These are phyloP conservation scores for Trapa bicornis DNA, from an alignment of 345 rosid species.

Conservation along the genomic window DNA sequence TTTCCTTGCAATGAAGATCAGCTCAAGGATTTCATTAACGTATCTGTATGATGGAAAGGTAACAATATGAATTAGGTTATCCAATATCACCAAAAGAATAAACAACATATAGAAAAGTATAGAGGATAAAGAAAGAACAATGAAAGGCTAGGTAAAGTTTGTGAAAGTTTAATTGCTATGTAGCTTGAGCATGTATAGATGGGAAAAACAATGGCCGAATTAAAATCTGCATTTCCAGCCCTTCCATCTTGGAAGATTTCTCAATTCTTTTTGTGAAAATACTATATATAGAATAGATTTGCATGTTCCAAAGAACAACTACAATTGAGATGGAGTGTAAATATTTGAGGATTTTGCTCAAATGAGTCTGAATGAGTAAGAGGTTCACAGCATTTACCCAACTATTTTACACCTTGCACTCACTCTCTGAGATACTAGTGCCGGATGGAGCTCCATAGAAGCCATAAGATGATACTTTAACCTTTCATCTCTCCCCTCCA, in stretches of 20 bases:
- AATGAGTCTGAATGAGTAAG: background rate
- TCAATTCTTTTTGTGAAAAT: background rate
- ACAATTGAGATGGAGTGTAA: too few species aligned
- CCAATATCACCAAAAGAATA: background rate
- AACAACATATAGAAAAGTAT: background rate
- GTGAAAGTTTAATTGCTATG: background rate
- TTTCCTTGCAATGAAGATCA: constrained; percentile 40
- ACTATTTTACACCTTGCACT: constrained; percentile 81
- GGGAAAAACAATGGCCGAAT: background rate
- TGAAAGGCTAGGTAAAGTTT: background rate
- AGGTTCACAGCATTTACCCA: constrained; percentile 10
- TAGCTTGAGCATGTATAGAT: background rate
- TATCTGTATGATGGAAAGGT: constrained; percentile 31
- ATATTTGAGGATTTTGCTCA: too few species aligned
- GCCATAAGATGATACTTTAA: constrained; percentile 75
- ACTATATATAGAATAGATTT: background rate
- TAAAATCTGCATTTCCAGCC: background rate
- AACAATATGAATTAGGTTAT: background rate
- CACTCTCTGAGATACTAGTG: constrained; percentile 78
- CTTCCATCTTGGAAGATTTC: background rate
- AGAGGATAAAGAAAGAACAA: background rate
- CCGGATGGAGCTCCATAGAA: constrained; percentile 92
- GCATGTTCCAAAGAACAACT: background rate
- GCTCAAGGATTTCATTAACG: constrained; percentile 81
- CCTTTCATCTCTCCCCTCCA: constrained; percentile 89